Base-by-base conservation (phyloP, 192 early-diverging fungal species). In the Thamnidium elegans region DNA sequence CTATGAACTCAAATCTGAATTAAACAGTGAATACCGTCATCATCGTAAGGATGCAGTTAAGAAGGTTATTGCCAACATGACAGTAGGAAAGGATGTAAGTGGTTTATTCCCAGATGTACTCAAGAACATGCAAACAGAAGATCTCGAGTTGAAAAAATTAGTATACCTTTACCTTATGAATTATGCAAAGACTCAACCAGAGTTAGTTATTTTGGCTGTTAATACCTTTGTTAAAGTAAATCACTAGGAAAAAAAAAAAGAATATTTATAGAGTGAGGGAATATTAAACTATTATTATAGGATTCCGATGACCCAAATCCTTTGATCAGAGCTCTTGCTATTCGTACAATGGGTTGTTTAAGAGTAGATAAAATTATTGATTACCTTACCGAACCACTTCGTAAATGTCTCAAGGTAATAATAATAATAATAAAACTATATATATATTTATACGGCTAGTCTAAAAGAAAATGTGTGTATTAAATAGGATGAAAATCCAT, bases 11-110 rank as follows among this genome's bases (percentile, higher is more conserved):
- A 88, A 92, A 71, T 89, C 91, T 7, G 97, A 98, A 64, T 81
- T 99, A 50, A 99, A 99, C 79, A 91, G 89, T 78, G 97, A 99
- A 80, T 98, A 98, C 80, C 89, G 87, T 62, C 93, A 98, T 63
- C 80, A 89, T 51, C 84, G 97, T 55, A 98, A 97, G 74, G 97
- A 99, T 80, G 92, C 95, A 0, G 96, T 99, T 34, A 95, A 97
- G 67, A 92, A 95, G 73, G 96, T 99, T 50, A 98, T 99, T 73
- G 97, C 97, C 47, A 99, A 99, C 78, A 99, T 99, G 97, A 99
- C 97, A 8, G 93, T 99, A 34, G 97, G 97, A 64, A 99, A 99
- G 69, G 97, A 99, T 74, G 96, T 99, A 63, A 90, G 87, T 62
- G 86, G 87, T 1, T 81, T 99, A 21, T 99, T 99, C 59, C 90